Base-by-base conservation (phyloP, 163 green algal species). In the Chlamydomonas reinhardtii region DNA sequence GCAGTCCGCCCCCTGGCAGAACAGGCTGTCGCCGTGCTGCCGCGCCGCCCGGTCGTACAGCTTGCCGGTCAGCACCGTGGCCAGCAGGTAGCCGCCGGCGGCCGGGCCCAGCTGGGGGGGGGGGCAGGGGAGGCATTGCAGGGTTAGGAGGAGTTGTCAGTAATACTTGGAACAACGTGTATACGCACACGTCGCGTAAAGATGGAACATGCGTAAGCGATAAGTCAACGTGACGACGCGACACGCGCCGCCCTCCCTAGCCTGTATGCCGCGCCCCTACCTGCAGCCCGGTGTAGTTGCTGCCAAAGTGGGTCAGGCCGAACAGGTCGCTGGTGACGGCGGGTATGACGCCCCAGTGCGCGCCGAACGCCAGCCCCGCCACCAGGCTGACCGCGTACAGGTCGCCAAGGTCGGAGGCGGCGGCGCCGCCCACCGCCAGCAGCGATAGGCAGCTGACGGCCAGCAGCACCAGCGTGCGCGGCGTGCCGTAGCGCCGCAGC, bases 281-380 rank as follows among this genome's bases (percentile, higher is more conserved):
- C 78, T 95, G 90, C 16, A 94, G 73, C 27, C 89, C 78, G 5
- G 92, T 96, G 83, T 98, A 98, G 76, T 96, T 96, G 54, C 91
- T 92, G 43, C 93, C 96, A 91, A 98, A 98, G 65, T 96, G 88
- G 14, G 86, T 72, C 14, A 98, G 89, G 6, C 96, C 96, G 88
- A 97, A 98, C 20, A 98, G 68, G 83, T 98, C 95, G 17, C 84
- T 92, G 15, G 90, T 85, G 54, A 98, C 92, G 29, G 93, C 89
- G 12, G 95, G 95, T 62, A 98, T 92, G 32, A 98, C 89, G n/a
- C 83, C 91, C 96, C 95, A 98, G 82, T 96, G 91, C 22, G 88
- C 92, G 25, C 95, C 96, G 89, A 98, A 98, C 0, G 85, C 84
- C 6, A 97, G 83, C 29, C 96, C 96, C 35, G 93, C 79, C 37